phyloP scores from a whole-genome alignment of 176 grass and related monocot genomes.

The Calamus simplicifolius region DNA sequence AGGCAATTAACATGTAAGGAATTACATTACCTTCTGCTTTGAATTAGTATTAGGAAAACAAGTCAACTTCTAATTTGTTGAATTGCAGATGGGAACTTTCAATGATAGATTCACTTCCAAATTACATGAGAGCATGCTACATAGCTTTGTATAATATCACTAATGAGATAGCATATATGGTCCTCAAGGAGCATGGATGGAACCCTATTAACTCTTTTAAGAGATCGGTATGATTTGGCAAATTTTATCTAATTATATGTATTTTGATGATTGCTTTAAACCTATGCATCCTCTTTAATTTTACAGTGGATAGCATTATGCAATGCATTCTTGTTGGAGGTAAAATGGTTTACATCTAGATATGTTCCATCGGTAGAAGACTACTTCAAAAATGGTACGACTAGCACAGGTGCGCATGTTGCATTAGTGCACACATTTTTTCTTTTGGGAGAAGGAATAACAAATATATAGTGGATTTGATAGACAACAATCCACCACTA shows the following conservation, averaged over 20 bases:
- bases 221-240: constrained; percentile 25
- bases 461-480: neutral
- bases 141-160: constrained; percentile 35
- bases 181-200: constrained; percentile 23
- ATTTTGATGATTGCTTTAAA: no score
- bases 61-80: no score
- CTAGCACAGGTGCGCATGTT: constrained; percentile 31
- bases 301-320: constrained; percentile 8
- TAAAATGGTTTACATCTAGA: constrained; percentile 36
- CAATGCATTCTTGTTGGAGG: constrained; percentile 53
- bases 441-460: constrained; percentile 32
- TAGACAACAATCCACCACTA: neutral
- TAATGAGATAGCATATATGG: constrained; percentile 37
- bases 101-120: constrained; percentile 30
- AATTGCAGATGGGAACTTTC: constrained; percentile 38
- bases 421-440: neutral
- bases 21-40: no score
- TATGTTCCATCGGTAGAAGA: constrained; percentile 24
- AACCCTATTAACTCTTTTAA: constrained; percentile 30
- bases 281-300: no score
- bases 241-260: no score
- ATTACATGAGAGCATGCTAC: constrained; percentile 50
- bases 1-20: constrained; percentile 39
- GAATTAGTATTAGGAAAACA: no score
- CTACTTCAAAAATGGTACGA: constrained; percentile 37